A percentile compares a stretch with the other conserved stretches of the same genome.
Conservation (phyloP, 179 eudicot species). For the Carnegiea gigantea region DNA sequence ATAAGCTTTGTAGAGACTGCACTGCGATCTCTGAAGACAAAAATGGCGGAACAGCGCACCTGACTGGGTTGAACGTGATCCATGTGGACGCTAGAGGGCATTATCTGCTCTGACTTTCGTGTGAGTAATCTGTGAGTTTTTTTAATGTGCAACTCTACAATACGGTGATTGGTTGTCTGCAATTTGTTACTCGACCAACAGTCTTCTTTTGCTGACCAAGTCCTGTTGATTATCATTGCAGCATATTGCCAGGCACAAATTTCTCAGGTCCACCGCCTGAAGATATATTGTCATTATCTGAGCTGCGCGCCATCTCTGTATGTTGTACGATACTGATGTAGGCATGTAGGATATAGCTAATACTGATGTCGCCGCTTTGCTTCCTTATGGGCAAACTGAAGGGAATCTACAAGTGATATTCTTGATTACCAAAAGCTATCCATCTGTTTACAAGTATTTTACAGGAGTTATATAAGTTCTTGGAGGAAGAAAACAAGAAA, state of each 20-base stretch:
- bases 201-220: neutral
- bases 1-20: slow-evolving; percentile 26
- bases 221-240: slow-evolving; percentile 20
- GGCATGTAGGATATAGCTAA: neutral
- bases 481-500: no score
- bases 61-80: slow-evolving; percentile 34
- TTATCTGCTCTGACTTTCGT: slow-evolving; percentile 35
- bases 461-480: neutral
- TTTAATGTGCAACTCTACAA: neutral
- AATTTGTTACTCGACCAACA: slow-evolving; percentile 2
- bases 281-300: slow-evolving; percentile 33
- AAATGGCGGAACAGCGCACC: slow-evolving; percentile 41
- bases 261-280: slow-evolving; percentile 33
- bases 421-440: neutral
- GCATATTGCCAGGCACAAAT: slow-evolving; percentile 32
- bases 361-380: neutral
- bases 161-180: neutral
- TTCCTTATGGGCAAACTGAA: neutral
- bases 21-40: slow-evolving; percentile 27
- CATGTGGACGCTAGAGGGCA: slow-evolving; percentile 39
- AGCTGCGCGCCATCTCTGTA: slow-evolving; percentile 29
- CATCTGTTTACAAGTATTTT: neutral
- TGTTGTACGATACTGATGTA: slow-evolving; percentile 15
- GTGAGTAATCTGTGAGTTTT: slow-evolving; percentile 31
- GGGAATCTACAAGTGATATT: neutral